Conservation (phyloP, 2,329 filamentous ascomycete species). For the Daldinia eschscholtzii region DNA sequence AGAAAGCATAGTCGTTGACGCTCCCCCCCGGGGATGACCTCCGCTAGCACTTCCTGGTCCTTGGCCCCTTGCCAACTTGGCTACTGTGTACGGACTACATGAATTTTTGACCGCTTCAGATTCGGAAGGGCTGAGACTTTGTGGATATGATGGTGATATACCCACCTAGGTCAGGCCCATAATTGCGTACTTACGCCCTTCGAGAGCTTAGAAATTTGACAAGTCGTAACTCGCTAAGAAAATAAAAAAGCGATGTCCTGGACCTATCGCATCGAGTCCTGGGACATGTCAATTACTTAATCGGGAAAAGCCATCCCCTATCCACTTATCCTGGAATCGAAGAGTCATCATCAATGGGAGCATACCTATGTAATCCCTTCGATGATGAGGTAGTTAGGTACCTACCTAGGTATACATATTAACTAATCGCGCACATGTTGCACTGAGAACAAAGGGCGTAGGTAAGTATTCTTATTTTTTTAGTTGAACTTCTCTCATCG, state of each 20-base stretch:
- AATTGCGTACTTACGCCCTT: neutral
- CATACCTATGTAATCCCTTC: neutral
- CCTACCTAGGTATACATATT: neutral
- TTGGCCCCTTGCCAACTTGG: neutral
- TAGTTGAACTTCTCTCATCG: neutral
- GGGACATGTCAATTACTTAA: slow-evolving; percentile 28
- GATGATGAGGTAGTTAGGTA: neutral
- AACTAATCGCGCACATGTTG: neutral
- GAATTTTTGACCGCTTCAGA: slow-evolving; percentile 3
- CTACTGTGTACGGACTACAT: neutral
- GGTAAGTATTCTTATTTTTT: slow-evolving; percentile 4
- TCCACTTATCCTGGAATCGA: slow-evolving; percentile 29
- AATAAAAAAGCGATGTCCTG: slow-evolving; percentile 14
- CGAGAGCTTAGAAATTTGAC: slow-evolving; percentile 25
- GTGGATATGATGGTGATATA: slow-evolving; percentile 5
- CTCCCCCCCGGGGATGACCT: neutral
- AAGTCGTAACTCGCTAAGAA: slow-evolving; percentile 27
- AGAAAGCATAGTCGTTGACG: slow-evolving; percentile 8
- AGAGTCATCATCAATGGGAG: slow-evolving; percentile 40
- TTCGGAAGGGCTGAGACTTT: slow-evolving; percentile 7
- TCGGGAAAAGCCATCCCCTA: slow-evolving; percentile 28
- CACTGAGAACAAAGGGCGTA: slow-evolving; percentile 4
- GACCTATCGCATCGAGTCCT: slow-evolving; percentile 32
- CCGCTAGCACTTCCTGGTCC: neutral
- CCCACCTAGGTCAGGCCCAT: neutral